Conservation (phyloP, 2,329 filamentous ascomycete genomes). For the Sclerotinia subarctica region DNA sequence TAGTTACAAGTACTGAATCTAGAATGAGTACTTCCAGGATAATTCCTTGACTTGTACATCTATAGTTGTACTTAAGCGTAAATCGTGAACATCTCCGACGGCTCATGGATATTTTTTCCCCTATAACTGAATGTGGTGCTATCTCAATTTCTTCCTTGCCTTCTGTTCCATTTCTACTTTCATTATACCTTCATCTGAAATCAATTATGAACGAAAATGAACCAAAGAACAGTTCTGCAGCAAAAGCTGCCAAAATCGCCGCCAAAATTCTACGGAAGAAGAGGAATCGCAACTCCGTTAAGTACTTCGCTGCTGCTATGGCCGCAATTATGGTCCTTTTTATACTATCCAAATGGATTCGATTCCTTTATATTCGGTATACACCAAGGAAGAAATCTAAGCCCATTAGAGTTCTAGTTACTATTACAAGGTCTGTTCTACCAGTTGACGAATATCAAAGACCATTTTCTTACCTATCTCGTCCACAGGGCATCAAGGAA, state of each 20-base stretch:
- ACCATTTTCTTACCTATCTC: not conserved
- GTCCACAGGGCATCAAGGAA: not conserved
- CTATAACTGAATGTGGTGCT: not conserved
- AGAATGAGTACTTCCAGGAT: not conserved
- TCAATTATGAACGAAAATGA: not conserved
- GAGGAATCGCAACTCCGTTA: not conserved
- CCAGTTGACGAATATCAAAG: not conserved
- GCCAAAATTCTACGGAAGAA: not conserved
- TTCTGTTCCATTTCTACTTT: not conserved
- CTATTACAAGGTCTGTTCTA: slow-evolving; percentile 25
- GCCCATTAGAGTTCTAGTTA: slow-evolving; percentile 25
- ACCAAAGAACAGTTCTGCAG: not conserved
- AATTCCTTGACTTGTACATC: not conserved
- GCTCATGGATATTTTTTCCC: not conserved
- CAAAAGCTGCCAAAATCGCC: not conserved
- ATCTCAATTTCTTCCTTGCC: not conserved
- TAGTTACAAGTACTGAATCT: not conserved
- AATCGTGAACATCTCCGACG: not conserved
- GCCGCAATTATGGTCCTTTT: slow-evolving; percentile 29
- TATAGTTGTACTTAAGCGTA: too few relatives aligned
- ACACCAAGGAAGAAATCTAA: slow-evolving; percentile 23
- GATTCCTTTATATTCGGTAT: slow-evolving; percentile 28
- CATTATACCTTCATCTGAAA: not conserved
- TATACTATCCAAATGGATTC: slow-evolving; percentile 28
- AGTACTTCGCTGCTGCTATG: slow-evolving; percentile 31